Base-by-base conservation (phyloP, 768 basidiomycete genomes). In the Rhizopogon vulgaris region DNA sequence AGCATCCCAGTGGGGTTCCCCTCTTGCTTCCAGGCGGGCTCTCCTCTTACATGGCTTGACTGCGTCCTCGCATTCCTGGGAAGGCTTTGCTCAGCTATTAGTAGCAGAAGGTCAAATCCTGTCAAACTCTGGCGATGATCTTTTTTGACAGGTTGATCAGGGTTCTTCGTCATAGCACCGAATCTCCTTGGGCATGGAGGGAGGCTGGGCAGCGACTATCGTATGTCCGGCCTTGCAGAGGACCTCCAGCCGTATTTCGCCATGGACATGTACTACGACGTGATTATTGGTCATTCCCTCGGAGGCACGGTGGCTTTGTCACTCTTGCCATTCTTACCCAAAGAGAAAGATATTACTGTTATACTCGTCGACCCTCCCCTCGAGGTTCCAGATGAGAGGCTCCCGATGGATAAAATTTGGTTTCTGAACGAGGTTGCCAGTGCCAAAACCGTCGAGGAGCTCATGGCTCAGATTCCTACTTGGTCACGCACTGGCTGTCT, bases 31-130 rank as follows among this genome's bases (percentile, higher is more conserved):
- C 5, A 65, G 65, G 17, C 61, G 57, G 2, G 65, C 63, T 11
- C 57, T 66, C 3, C 37, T 66, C 18, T 49, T 67, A 39, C 65
- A 66, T 15, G 65, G 65, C 6, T 14, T 61, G 2, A 49, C 58
- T 18, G 63, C 60, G 0, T 57, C 61, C 2, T 57, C 61, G 1
- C 59, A 56, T 6, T 51, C 54, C 1, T 64, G 64, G 65, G 53
- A 56, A 15, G 43, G 49, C 9, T 51, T 63, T 2, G 65, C 58
- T 2, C 41, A 47, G 9, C 37, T 56, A 1, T 53, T 63, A 39
- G 62, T 38, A 41, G 30, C 25, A 34, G 40, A 22, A 36, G 63
- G 64, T 64, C 38, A 5, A 32, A 22, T 24, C 12, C 10, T 4
- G 27, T 17, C n/a, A 3, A 12, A 34, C 28, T 28, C 22, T 12